Conservation (phyloP, 331 rosid genomes). For the Acacia concinna region DNA sequence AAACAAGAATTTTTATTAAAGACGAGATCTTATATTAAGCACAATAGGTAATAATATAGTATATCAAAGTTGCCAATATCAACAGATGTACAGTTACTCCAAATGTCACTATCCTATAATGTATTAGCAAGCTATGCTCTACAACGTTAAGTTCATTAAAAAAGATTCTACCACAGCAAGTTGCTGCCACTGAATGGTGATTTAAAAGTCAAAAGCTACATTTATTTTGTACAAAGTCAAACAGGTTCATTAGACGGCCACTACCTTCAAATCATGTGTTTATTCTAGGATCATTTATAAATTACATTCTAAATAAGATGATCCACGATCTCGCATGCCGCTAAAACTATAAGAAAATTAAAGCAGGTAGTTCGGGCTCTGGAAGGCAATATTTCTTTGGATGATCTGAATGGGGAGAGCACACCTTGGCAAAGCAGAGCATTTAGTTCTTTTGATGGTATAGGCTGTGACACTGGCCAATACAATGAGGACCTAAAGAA, state of each 20-base stretch:
- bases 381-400: constrained; percentile 41
- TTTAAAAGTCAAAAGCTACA: neutral
- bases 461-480: constrained; percentile 32
- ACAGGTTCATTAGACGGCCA: neutral
- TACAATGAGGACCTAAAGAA: constrained; percentile 43
- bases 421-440: constrained; percentile 35
- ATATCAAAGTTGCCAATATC: neutral
- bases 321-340: neutral
- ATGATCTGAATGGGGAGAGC: constrained; percentile 35
- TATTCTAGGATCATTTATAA: neutral
- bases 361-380: constrained; percentile 43
- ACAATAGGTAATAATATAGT: no score
- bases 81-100: no score
- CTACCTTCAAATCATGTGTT: neutral
- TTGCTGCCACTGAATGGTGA: neutral
- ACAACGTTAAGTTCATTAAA: no score
- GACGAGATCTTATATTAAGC: no score
- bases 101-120: no score
- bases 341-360: no score
- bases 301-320: neutral
- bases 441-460: constrained; percentile 30
- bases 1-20: no score
- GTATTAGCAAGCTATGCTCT: no score
- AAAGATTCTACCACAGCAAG: neutral
- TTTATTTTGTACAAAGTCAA: neutral